Evolutionary conservation across 495 filamentous ascomycete species (phyloP), one percentile per base, ranked within the genome.

Genomic region (Aspergillus mulundensis): DNA sequence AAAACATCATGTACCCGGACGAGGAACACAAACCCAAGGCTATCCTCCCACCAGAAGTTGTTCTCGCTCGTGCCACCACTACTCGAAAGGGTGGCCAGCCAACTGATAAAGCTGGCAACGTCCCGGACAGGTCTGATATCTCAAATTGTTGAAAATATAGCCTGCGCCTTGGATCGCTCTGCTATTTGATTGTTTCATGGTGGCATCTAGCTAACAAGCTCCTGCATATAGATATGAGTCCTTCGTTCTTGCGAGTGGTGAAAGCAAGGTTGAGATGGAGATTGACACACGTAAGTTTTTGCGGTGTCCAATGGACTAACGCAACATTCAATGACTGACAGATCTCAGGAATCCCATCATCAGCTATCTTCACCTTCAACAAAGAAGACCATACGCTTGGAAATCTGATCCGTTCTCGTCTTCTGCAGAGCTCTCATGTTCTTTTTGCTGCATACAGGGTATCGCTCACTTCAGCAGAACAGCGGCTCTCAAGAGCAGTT

Each of bases 321-420:
- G 5, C 8, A 1, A 15, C 2, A 8, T 39, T 23, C 49, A 47
- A 24, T 25, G 14, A 18, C 52, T 69, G 28, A 68, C 40, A 8
- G 44, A 42, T 45, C 36, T 38, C 14, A 95, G 92, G 92, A 58
- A 88, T 81, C 77, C 92, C 62, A 81, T 95, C 76, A 79, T 84
- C 61, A 41, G 87, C 91, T 16, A 87, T 95, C 67, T 97, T 99
- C 77, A 87, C 86, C 50, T 87, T 99, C 74, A 86, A 90, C 69
- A 97, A 96, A 71, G 95, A 99, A 67, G 95, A 99, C 67, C 94
- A 97, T 72, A 97, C 95, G 0, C 81, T 99, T 42, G 94, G 85
- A 55, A 97, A 97, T 67, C 79, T 97, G 56, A 81, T 99, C 40
- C 82, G 85, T 53, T 81, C 85, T 50, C 88, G 89, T 57, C 87